phyloP scores from a whole-genome alignment of 2,329 filamentous ascomycete species.

The Ophiostoma angusticollis region DNA sequence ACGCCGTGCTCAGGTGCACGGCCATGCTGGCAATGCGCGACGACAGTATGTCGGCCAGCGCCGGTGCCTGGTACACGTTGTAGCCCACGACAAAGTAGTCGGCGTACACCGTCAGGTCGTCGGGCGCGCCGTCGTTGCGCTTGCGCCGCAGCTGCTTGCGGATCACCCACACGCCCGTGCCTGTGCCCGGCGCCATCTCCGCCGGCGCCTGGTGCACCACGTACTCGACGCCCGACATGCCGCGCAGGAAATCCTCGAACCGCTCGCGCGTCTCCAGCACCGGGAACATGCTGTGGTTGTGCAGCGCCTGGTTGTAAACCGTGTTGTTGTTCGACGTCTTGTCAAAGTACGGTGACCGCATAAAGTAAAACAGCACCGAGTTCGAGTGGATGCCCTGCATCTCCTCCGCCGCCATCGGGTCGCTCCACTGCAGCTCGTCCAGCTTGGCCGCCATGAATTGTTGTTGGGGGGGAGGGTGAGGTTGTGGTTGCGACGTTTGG shows the following conservation, averaged over 20 bases:
- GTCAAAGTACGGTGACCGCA: conserved; percentile 55
- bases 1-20: conserved; percentile 38
- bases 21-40: conserved; percentile 45
- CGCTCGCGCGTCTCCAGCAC: conserved; percentile 47
- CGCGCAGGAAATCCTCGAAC: conserved; percentile 49
- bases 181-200: conserved; percentile 46
- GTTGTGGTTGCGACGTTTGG: no score
- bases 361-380: conserved; percentile 54
- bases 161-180: conserved; percentile 56
- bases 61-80: conserved; percentile 55
- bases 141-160: conserved; percentile 54
- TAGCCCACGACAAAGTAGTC: conserved; percentile 54
- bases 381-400: conserved; percentile 48
- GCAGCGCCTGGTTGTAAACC: conserved; percentile 47
- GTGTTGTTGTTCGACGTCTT: conserved; percentile 54
- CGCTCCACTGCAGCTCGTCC: conserved; percentile 56
- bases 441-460: conserved; percentile 38
- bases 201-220: conserved; percentile 52
- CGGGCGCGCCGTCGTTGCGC: conserved; percentile 28
- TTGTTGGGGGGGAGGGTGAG: no score
- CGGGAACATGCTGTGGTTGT: conserved; percentile 44
- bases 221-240: conserved; percentile 55
- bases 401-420: conserved; percentile 36
- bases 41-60: conserved; percentile 44
- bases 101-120: conserved; percentile 45